Evolutionary conservation across 2,329 filamentous ascomycete species (phyloP).

Genomic region (Fusarium luffae): DNA sequence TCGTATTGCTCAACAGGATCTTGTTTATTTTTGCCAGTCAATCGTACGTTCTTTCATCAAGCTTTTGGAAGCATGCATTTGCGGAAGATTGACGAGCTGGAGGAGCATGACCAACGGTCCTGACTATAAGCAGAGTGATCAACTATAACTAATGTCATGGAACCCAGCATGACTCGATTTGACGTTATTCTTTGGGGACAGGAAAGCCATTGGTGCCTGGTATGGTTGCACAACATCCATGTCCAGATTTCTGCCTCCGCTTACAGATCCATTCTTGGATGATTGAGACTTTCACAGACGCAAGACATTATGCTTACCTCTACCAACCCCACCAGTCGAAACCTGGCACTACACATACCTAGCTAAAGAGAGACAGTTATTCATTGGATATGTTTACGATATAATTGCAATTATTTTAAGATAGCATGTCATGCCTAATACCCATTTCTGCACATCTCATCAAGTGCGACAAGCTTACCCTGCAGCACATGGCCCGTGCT

Average conservation of each 20-base stretch:
- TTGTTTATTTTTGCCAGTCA: accelerated
- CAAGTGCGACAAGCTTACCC: slow-evolving; percentile 5
- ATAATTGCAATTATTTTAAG: background rate
- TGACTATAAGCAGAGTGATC: background rate
- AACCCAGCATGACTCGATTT: no score
- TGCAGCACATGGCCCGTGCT: slow-evolving; percentile 9
- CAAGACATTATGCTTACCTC: background rate
- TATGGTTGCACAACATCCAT: no score
- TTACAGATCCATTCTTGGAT: no score
- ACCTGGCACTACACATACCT: no score
- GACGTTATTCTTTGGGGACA: no score
- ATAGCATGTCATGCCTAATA: no score
- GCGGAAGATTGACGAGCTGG: background rate
- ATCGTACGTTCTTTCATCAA: accelerated
- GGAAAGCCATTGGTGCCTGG: no score
- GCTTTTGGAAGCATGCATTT: background rate
- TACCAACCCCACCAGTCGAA: background rate
- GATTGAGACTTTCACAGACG: background rate
- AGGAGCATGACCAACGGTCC: background rate
- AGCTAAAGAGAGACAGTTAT: no score
- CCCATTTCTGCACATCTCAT: background rate
- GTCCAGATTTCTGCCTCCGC: no score
- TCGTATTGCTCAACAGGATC: background rate
- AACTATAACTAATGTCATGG: no score
- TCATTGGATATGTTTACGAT: no score